These are phyloP conservation scores for Trichosporon sp. DNA, from an alignment of 1,284 basidiomycete genomes.

Conservation along the genomic window DNA sequence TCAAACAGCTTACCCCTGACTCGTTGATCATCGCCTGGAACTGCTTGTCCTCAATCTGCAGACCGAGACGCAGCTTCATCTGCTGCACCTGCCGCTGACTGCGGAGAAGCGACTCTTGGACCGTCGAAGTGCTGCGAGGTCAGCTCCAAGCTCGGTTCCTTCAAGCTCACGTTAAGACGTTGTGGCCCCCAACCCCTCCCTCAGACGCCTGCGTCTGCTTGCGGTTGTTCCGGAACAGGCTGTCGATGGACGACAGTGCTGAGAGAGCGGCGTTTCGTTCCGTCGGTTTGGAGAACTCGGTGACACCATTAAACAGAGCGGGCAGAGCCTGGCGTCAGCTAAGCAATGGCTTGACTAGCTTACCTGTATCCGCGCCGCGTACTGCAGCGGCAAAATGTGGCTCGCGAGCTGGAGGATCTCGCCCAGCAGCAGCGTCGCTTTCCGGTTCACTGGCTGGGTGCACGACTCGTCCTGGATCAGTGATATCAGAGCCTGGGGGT, in stretches of 20 bases:
- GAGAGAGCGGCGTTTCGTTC: slow-evolving; percentile 73
- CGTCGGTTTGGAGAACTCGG: slow-evolving; percentile 63
- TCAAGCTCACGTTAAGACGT: not conserved
- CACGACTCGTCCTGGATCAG: slow-evolving; percentile 69
- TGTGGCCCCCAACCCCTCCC: not conserved
- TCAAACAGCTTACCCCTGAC: slow-evolving; percentile 59
- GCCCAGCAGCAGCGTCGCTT: slow-evolving; percentile 87
- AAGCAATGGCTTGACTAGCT: slow-evolving; percentile 15
- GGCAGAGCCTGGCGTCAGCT: slow-evolving; percentile 64
- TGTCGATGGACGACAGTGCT: slow-evolving; percentile 82
- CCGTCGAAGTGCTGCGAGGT: slow-evolving; percentile 7
- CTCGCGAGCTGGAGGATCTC: slow-evolving; percentile 86
- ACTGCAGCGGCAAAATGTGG: slow-evolving; percentile 73
- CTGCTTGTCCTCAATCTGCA: slow-evolving; percentile 88
- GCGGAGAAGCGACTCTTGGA: slow-evolving; percentile 74
- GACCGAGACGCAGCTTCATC: slow-evolving; percentile 76
- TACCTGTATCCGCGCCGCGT: slow-evolving; percentile 79
- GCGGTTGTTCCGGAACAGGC: slow-evolving; percentile 74
- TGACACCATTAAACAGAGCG: slow-evolving; percentile 74
- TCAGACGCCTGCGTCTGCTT: slow-evolving; percentile 16
- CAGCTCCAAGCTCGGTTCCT: not conserved
- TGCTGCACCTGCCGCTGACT: slow-evolving; percentile 89
- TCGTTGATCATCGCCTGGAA: slow-evolving; percentile 79
- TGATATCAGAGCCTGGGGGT: slow-evolving; percentile 65
- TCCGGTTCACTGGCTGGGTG: slow-evolving; percentile 61